Conservation (phyloP, 257 asterid genomes). For the Sherardia arvensis region DNA sequence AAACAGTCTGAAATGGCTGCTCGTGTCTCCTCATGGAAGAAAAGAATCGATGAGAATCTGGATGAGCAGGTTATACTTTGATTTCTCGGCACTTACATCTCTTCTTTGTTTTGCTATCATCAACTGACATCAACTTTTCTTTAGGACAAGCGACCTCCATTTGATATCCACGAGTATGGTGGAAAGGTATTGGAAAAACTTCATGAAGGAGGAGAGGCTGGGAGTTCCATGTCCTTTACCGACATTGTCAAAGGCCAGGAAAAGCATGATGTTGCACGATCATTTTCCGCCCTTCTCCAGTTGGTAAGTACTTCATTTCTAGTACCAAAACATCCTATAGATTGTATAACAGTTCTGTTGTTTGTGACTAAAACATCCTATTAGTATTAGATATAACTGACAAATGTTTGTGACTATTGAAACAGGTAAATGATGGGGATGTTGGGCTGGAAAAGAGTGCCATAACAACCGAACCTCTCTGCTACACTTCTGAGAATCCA, state of each 20-base stretch:
- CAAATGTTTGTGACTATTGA: neutral
- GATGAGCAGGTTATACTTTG: constrained; percentile 58
- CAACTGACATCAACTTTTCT: constrained; percentile 15
- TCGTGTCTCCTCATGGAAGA: constrained; percentile 89
- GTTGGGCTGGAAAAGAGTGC: constrained; percentile 41
- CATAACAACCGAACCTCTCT: constrained; percentile 19
- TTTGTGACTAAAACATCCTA: too few species aligned
- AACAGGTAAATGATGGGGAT: constrained; percentile 81
- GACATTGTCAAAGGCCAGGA: constrained; percentile 70
- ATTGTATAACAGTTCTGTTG: too few species aligned
- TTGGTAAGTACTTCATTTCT: constrained; percentile 41
- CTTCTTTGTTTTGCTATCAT: neutral
- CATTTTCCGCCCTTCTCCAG: constrained; percentile 95
- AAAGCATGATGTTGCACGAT: constrained; percentile 88
- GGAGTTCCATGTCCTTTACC: constrained; percentile 41
- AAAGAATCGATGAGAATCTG: constrained; percentile 73
- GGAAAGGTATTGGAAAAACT: constrained; percentile 60
- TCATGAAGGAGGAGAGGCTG: constrained; percentile 30
- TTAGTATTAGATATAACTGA: too few species aligned
- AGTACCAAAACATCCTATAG: neutral
- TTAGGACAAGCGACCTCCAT: constrained; percentile 80
- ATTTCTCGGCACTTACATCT: constrained; percentile 3
- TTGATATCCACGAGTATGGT: constrained; percentile 88
- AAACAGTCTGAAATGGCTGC: constrained; percentile 78
- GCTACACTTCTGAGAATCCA: constrained; percentile 49